phyloP scores from a whole-genome alignment of 116 monocot genomes.

The Posidonia oceanica region DNA sequence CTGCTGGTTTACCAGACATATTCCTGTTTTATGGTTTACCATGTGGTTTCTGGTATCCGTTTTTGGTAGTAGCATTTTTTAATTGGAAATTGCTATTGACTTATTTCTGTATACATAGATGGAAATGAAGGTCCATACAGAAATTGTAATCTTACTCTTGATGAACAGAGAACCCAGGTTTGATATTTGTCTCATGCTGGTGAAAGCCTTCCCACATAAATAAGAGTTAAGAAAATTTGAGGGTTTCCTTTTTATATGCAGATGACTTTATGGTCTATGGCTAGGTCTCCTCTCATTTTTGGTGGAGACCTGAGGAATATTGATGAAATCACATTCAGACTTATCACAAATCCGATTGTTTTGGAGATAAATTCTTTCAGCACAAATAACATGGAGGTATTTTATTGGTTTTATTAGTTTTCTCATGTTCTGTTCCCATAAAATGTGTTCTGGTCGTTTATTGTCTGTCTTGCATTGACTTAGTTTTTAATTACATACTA shows the following conservation, averaged over 20 bases:
- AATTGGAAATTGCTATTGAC: not conserved
- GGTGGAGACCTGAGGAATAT: constrained; percentile 80
- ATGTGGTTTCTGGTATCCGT: too few relatives aligned
- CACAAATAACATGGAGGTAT: constrained; percentile 72
- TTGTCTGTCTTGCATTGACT: too few relatives aligned
- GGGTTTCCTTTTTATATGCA: constrained; percentile 14
- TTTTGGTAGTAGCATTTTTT: too few relatives aligned
- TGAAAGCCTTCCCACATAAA: not conserved
- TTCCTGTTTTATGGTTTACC: too few relatives aligned
- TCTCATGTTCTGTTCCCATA: not conserved
- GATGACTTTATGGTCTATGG: constrained; percentile 91
- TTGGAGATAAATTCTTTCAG: constrained; percentile 79
- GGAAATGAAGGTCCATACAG: constrained; percentile 66
- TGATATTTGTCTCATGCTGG: not conserved
- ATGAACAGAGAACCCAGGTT: constrained; percentile 82
- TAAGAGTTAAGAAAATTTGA: not conserved
- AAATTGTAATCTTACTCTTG: constrained; percentile 52
- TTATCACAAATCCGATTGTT: constrained; percentile 76
- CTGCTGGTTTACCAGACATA: too few relatives aligned
- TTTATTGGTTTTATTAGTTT: not conserved
- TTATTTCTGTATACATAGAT: constrained; percentile 24
- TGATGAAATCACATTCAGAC: constrained; percentile 37
- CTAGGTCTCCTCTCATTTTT: constrained; percentile 92
- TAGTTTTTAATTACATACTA: not conserved
- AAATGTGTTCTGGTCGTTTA: not conserved